These are phyloP conservation scores for Boletus barrowsii DNA, from an alignment of 768 basidiomycete genomes.

Conservation along the genomic window DNA sequence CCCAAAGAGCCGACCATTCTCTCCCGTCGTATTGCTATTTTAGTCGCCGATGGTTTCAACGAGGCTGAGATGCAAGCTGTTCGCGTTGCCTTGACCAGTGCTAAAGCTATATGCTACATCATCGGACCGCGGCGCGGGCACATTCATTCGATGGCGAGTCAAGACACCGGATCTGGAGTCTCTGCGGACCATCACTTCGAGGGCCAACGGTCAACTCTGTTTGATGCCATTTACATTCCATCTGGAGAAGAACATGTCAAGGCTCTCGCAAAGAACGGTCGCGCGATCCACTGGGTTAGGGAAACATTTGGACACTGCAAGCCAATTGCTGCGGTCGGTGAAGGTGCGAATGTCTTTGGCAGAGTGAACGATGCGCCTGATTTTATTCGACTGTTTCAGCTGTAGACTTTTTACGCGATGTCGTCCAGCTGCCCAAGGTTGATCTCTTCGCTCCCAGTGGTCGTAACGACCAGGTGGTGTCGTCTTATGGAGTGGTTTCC, in stretches of 20 bases:
- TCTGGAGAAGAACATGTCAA: slow-evolving; percentile 63
- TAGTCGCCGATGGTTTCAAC: slow-evolving; percentile 76
- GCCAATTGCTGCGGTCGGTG: slow-evolving; percentile 73
- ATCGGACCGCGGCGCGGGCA: slow-evolving; percentile 68
- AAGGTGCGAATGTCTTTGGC: slow-evolving; percentile 34
- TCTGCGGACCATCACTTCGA: slow-evolving; percentile 71
- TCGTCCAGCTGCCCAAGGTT: slow-evolving; percentile 46
- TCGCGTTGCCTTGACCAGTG: slow-evolving; percentile 48
- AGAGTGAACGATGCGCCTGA: background rate
- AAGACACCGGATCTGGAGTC: slow-evolving; percentile 31
- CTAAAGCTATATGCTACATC: slow-evolving; percentile 57
- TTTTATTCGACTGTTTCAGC: slow-evolving; percentile 30
- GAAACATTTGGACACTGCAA: slow-evolving; percentile 89
- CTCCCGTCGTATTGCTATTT: slow-evolving; percentile 71
- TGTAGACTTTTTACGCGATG: slow-evolving; percentile 45
- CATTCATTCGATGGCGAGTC: slow-evolving; percentile 32
- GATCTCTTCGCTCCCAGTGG: slow-evolving; percentile 34
- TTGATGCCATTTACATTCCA: slow-evolving; percentile 79
- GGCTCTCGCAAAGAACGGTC: slow-evolving; percentile 57
- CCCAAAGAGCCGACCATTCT: slow-evolving; percentile 58
- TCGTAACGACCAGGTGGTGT: slow-evolving; percentile 38
- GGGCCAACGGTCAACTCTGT: slow-evolving; percentile 77
- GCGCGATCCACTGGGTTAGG: slow-evolving; percentile 76
- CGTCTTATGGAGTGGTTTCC: slow-evolving; percentile 63
- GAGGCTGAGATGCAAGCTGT: slow-evolving; percentile 55